phyloP scores from a whole-genome alignment of 768 basidiomycete species.

The Lactarius sp. region DNA sequence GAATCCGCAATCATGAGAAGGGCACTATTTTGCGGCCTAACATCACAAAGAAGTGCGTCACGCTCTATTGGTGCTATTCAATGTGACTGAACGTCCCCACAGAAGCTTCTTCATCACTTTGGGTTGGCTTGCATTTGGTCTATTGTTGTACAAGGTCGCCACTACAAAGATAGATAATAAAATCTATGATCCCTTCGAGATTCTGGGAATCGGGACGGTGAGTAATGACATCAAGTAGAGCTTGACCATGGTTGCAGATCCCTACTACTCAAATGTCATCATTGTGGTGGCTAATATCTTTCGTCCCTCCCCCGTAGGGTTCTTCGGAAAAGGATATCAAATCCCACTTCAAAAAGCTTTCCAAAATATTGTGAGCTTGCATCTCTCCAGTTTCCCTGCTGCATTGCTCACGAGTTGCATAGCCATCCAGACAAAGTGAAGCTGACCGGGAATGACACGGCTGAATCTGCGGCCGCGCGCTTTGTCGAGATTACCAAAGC shows the following conservation, averaged over 20 bases:
- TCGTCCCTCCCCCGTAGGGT: slow-evolving; percentile 39
- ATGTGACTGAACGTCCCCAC: neutral
- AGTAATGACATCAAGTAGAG: slow-evolving; percentile 29
- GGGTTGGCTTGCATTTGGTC: slow-evolving; percentile 73
- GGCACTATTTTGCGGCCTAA: slow-evolving; percentile 21
- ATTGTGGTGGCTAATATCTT: neutral
- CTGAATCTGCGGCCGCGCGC: slow-evolving; percentile 76
- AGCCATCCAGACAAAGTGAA: slow-evolving; percentile 98
- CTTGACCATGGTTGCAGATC: neutral
- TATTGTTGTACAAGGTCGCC: slow-evolving; percentile 61
- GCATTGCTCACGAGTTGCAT: neutral
- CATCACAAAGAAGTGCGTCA: slow-evolving; percentile 15
- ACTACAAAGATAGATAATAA: slow-evolving; percentile 55
- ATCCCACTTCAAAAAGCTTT: slow-evolving; percentile 89
- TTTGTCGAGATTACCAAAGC: slow-evolving; percentile 96
- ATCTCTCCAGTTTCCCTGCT: neutral
- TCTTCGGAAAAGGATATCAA: slow-evolving; percentile 88
- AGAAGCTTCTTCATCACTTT: slow-evolving; percentile 57
- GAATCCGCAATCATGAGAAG: slow-evolving; percentile 27
- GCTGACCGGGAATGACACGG: slow-evolving; percentile 73
- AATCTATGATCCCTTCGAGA: slow-evolving; percentile 92
- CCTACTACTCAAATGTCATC: neutral
- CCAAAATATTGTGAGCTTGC: slow-evolving; percentile 67
- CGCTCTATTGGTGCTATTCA: neutral
- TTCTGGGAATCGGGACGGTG: slow-evolving; percentile 73